phyloP scores from a whole-genome alignment of 371 early-diverging fungal species.

The Haplosporangium sp. region DNA sequence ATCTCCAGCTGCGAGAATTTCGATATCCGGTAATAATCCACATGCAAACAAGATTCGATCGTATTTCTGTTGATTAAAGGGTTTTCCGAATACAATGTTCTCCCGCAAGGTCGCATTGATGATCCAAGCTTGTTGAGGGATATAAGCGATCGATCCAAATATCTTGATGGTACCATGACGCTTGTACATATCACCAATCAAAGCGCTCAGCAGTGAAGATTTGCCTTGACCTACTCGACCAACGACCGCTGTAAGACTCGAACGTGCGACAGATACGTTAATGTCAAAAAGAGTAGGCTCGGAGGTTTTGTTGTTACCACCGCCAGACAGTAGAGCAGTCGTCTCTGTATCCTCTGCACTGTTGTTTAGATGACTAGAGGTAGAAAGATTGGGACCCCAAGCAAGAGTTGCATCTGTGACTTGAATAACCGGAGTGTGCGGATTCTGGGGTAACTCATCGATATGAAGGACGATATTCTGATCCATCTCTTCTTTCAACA shows the following conservation, averaged over 20 bases:
- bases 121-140: slow-evolving; percentile 82
- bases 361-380: too few species aligned
- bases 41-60: slow-evolving; percentile 60
- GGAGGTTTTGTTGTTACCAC: too few species aligned
- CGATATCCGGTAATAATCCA: slow-evolving; percentile 69
- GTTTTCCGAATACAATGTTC: slow-evolving; percentile 80
- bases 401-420: slow-evolving; percentile 26
- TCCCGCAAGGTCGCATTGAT: slow-evolving; percentile 76
- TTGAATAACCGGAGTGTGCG: slow-evolving; percentile 8
- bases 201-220: slow-evolving; percentile 66
- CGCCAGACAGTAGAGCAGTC: too few species aligned
- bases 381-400: slow-evolving; percentile 11
- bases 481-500: slow-evolving; percentile 42
- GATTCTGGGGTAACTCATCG: slow-evolving; percentile 10
- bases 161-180: slow-evolving; percentile 61
- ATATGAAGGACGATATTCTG: slow-evolving; percentile 54
- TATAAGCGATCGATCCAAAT: slow-evolving; percentile 74
- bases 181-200: slow-evolving; percentile 78
- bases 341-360: too few species aligned
- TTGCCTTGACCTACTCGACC: slow-evolving; percentile 83
- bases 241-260: slow-evolving; percentile 65
- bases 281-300: slow-evolving; percentile 1
- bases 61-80: slow-evolving; percentile 68
- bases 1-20: slow-evolving; percentile 73
- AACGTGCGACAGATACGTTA: slow-evolving; percentile 14